Evolutionary conservation across 768 basidiomycete genomes (phyloP).

Genomic region (Pleurotus ostreatus): DNA sequence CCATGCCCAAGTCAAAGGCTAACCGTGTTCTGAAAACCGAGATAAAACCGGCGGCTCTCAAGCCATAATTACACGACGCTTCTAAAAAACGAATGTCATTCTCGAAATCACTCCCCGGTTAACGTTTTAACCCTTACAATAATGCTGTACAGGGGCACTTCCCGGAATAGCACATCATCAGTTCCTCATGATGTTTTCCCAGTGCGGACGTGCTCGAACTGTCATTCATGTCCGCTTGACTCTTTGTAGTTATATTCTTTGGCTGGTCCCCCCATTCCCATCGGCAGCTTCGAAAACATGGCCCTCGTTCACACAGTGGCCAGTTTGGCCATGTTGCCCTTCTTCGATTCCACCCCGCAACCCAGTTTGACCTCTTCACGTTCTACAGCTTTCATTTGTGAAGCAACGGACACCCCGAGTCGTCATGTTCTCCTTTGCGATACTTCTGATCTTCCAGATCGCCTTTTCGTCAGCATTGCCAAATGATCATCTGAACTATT

Average conservation of each 20-base stretch:
- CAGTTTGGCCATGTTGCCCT: too few species aligned
- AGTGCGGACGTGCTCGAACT: not conserved
- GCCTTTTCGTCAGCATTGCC: not conserved
- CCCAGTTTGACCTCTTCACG: too few species aligned
- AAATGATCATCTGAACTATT: slow-evolving; percentile 3
- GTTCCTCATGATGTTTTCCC: not conserved
- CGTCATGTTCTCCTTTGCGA: too few species aligned
- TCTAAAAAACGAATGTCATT: too few species aligned
- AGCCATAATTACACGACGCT: not conserved
- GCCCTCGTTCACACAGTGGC: not conserved
- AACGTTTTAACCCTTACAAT: too few species aligned
- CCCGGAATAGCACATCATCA: too few species aligned
- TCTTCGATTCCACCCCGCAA: too few species aligned
- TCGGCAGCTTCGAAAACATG: not conserved
- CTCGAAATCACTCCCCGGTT: too few species aligned
- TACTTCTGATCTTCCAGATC: not conserved
- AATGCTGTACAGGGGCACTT: too few species aligned
- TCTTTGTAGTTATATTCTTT: not conserved
- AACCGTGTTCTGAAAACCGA: slow-evolving; percentile 85
- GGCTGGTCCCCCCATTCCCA: not conserved
- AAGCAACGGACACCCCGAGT: too few species aligned
- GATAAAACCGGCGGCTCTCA: slow-evolving; percentile 35
- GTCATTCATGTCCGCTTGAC: not conserved
- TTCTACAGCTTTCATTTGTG: too few species aligned
- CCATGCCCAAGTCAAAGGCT: slow-evolving; percentile 82